Base-by-base conservation (phyloP, 2,329 filamentous ascomycete genomes). In the Curvularia hawaiiensis region DNA sequence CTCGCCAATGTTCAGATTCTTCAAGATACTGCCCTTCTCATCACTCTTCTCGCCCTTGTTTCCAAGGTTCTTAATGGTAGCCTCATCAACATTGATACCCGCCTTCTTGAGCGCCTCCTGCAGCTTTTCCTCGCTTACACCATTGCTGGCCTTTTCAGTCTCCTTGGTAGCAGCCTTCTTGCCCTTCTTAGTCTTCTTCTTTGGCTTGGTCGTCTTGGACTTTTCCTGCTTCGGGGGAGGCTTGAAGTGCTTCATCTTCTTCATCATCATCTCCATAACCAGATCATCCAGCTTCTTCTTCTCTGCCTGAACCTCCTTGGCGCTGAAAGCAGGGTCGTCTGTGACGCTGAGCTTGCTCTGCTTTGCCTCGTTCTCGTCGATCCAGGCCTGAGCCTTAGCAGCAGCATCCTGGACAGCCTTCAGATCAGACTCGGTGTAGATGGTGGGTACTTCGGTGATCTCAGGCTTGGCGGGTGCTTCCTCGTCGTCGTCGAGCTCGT, bases 401-500 rank as follows among this genome's bases (percentile, higher is more conserved):
- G 88, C 85, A 18, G 87, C 79, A 11, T 84, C 82, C 50, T 88
- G 84, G 24, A 95, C 80, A 47, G 83, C 79, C 41, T 83, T 81
- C 31, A 97, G 80, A 69, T 98, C 93, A 30, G 89, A 85, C 9
- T 86, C 79, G 0, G 84, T 88, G 79, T 96, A 96, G 38, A 90
- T 79, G 18, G 89, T 69, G 1, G 67, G 60, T 5, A 72, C 67
- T 28, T 72, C 64, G 16, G 71, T 71, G 35, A 74, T 62, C n/a
- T 66, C 63, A 14, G 67, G 59, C 28, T 68, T 62, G 4, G 64
- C 62, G 12, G 71, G 57, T 43, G 67, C 65, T 73, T 84, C 68
- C 71, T 91, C 91, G 61, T 96, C 92, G 61, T 96, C 92, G 1
- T 96, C 92, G 0, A 95, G 85, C n/a, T 87, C 90, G 33, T 88